Conservation (phyloP, 495 filamentous ascomycete species). For the Platismatia glauca region DNA sequence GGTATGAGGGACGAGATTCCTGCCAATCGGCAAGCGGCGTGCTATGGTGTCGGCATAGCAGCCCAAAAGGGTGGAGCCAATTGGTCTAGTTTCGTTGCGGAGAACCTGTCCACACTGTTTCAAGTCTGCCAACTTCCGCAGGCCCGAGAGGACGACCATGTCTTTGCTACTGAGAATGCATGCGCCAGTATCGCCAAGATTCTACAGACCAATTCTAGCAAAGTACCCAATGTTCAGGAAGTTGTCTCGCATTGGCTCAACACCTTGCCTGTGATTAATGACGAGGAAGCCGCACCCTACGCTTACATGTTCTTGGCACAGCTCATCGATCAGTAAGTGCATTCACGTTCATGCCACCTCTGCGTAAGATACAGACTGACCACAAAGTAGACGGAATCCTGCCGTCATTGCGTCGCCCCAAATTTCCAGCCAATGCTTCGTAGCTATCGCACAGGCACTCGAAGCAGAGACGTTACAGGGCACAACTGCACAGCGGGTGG, state of each 20-base stretch:
- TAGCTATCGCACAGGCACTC: conserved; percentile 74
- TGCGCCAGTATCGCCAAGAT: conserved; percentile 96
- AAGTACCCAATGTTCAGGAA: conserved; percentile 62
- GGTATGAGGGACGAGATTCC: conserved; percentile 77
- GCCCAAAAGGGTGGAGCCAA: conserved; percentile 80
- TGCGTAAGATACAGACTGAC: background rate
- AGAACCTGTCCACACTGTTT: conserved; percentile 72
- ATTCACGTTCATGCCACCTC: background rate
- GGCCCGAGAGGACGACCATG: conserved; percentile 82
- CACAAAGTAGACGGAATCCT: conserved; percentile 64
- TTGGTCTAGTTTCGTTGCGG: conserved; percentile 77
- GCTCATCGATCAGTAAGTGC: conserved; percentile 84
- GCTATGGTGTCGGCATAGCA: conserved; percentile 92
- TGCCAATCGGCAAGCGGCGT: conserved; percentile 91
- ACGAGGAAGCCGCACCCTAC: conserved; percentile 96
- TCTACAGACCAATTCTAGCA: conserved; percentile 72
- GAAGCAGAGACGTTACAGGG: conserved; percentile 87
- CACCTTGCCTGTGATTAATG: conserved; percentile 83
- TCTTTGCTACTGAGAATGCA: conserved; percentile 96
- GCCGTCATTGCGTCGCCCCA: conserved; percentile 54
- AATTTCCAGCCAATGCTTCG: conserved; percentile 64
- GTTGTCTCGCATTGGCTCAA: conserved; percentile 75
- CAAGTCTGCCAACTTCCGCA: conserved; percentile 68
- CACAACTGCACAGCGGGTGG: conserved; percentile 62
- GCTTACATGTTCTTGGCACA: conserved; percentile 87